phyloP scores from a whole-genome alignment of 306 rosid genomes.

The Cucumis cinereus region DNA sequence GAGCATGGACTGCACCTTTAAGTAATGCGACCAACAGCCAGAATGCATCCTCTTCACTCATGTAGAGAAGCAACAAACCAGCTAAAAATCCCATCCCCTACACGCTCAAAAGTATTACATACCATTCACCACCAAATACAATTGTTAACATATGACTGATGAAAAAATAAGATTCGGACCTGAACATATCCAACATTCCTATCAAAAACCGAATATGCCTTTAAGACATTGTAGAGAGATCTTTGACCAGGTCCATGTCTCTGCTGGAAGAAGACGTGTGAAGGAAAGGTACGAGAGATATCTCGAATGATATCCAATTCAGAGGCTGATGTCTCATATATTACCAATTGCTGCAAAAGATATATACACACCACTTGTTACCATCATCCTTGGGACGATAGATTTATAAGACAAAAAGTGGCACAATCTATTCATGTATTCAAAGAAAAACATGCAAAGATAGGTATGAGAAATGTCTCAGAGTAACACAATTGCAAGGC shows the following conservation, averaged over 20 bases:
- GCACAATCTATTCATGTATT: neutral
- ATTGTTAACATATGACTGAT: conserved; percentile 1
- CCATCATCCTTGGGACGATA: neutral
- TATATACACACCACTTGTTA: conserved; percentile 10
- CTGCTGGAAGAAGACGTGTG: conserved; percentile 95
- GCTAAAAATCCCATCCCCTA: conserved; percentile 99
- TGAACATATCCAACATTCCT: conserved; percentile 98
- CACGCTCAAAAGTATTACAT: conserved; percentile 25
- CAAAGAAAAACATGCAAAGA: conserved; percentile 58
- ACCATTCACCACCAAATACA: conserved; percentile 1
- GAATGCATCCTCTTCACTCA: conserved; percentile 98
- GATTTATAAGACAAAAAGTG: neutral
- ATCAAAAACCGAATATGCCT: conserved; percentile 93
- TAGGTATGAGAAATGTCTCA: conserved; percentile 84
- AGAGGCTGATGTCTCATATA: conserved; percentile 89
- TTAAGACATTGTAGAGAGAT: conserved; percentile 90
- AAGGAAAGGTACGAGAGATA: conserved; percentile 92
- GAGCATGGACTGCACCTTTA: conserved; percentile 97
- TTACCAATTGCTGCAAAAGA: conserved; percentile 84
- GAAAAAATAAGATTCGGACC: conserved; percentile 31
- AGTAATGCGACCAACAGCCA: conserved; percentile 95
- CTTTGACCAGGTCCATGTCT: conserved; percentile 99
- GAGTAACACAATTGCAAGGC: conserved; percentile 72
- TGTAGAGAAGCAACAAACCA: conserved; percentile 87
- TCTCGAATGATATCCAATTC: conserved; percentile 96